Evolutionary conservation across 805 yeast genomes (phyloP).

Genomic region (Priceomyces castillae): DNA sequence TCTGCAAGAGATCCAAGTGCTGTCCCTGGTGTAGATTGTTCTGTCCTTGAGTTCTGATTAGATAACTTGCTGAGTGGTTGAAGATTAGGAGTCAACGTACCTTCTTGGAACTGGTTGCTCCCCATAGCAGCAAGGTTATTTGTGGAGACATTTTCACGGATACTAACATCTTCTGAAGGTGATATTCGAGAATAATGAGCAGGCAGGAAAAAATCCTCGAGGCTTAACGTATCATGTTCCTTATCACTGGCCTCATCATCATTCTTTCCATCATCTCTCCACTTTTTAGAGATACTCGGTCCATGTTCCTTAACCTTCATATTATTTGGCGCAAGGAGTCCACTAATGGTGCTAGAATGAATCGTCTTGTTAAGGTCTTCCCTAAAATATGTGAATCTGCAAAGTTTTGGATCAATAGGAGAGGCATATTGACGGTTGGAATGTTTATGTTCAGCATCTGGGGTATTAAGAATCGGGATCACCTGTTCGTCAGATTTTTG

Average conservation of each 20-base stretch:
- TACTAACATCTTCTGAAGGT: neutral
- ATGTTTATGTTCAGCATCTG: constrained; percentile 1
- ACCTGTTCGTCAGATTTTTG: constrained; percentile 35
- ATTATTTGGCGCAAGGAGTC: constrained; percentile 43
- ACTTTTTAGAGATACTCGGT: constrained; percentile 12
- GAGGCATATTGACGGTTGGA: constrained; percentile 7
- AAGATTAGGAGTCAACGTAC: neutral
- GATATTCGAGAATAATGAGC: constrained; percentile 13
- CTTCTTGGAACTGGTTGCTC: neutral
- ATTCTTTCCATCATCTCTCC: constrained; percentile 11
- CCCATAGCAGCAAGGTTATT: neutral
- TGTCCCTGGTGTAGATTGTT: constrained; percentile 9
- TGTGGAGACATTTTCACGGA: neutral
- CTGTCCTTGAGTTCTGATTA: neutral
- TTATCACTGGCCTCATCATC: constrained; percentile 3
- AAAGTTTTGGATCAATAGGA: constrained; percentile 22
- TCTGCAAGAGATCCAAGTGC: constrained; percentile 11
- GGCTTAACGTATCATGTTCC: constrained; percentile 8
- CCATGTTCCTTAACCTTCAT: constrained; percentile 9
- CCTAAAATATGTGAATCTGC: constrained; percentile 87
- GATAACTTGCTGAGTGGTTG: constrained; percentile 1
- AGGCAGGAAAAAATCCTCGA: constrained; percentile 28
- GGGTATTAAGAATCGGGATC: constrained; percentile 27
- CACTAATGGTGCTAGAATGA: constrained; percentile 85
- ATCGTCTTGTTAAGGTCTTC: constrained; percentile 87